Base-by-base conservation (phyloP, 805 yeast genomes). In the Myxozyma geophila region DNA sequence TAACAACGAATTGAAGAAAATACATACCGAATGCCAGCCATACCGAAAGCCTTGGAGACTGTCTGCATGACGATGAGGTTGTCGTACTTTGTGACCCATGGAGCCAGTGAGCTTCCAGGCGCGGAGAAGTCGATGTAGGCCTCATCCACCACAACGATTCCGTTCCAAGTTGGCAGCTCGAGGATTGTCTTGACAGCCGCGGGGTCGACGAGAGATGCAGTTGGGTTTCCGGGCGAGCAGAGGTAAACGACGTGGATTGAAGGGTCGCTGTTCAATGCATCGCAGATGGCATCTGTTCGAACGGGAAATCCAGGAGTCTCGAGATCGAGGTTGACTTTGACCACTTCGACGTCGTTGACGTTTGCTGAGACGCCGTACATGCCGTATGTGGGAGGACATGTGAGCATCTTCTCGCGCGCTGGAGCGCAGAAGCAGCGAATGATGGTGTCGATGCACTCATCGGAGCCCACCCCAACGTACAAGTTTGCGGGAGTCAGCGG, bases 191-290 rank as follows among this genome's bases (percentile, higher is more conserved):
- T 77, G 46, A 92, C 78, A 48, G 83, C 78, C 0, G 73, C 74
- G 7, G 81, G 79, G 19, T 82, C 79, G 51, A 93, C 74, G 53
- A 84, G 77, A 37, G 85, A 82, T 10, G 88, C 97, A 0, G 99
- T 93, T 43, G 99, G 99, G 75, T 95, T 95, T 44, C 99, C 99
- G 10, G 99, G 99, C 0, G 98, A 89, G 15, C 98, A 93, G 66
- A 93, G 78, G 74, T 90, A 93, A 1, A 89, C 81, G 63, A 95
- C 72, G 72, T 92, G 92, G 70, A 93, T 88, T 2, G 76, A 57
- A 0, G 85, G 75, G 70, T 93, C 97, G 0, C 73, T 72, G 7
- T 74, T 67, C 23, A 93, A 76, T 1, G 82, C 77, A 10, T 79
- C 75, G n/a, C 83, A 70, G 52, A 92, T 83, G 12, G 78, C 80